phyloP scores from a whole-genome alignment of 1,284 basidiomycete genomes.

The Cryptococcus sp. region DNA sequence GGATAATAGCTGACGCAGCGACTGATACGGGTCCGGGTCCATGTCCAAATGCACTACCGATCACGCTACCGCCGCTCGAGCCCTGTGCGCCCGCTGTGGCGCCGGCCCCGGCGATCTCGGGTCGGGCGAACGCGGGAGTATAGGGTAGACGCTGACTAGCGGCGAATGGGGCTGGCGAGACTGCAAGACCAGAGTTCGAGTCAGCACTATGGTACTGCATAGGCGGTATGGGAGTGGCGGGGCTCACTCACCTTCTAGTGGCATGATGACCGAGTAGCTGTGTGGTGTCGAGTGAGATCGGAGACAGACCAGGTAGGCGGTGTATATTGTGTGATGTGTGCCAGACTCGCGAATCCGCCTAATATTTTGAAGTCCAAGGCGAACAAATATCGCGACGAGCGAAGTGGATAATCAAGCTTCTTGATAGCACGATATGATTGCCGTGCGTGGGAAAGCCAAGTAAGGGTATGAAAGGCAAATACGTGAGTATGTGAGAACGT shows the following conservation, averaged over 20 bases:
- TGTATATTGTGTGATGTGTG: too few relatives aligned
- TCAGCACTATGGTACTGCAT: neutral
- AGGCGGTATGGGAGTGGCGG: neutral
- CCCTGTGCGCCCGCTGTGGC: slow-evolving; percentile 7
- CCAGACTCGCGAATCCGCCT: too few relatives aligned
- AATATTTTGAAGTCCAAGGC: too few relatives aligned
- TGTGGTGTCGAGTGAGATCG: neutral
- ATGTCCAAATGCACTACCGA: neutral
- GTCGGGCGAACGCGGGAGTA: slow-evolving; percentile 29
- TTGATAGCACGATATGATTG: too few relatives aligned
- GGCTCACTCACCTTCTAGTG: slow-evolving; percentile 21
- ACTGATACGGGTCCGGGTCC: slow-evolving; percentile 21
- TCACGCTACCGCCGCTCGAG: slow-evolving; percentile 1
- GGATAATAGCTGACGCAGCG: slow-evolving; percentile 33
- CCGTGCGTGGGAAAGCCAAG: too few relatives aligned
- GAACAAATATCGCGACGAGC: too few relatives aligned
- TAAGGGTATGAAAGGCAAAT: too few relatives aligned
- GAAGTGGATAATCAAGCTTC: too few relatives aligned
- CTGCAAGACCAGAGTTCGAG: slow-evolving; percentile 2
- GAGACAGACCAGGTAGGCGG: neutral
- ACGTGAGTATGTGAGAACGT: too few relatives aligned
- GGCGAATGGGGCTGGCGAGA: slow-evolving; percentile 33
- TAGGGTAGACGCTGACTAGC: slow-evolving; percentile 33
- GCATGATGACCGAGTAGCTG: slow-evolving; percentile 7
- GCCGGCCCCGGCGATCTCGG: slow-evolving; percentile 16